Evolutionary conservation across 2,329 filamentous ascomycete genomes (phyloP).

Genomic region (Coniochaeta ligniaria): DNA sequence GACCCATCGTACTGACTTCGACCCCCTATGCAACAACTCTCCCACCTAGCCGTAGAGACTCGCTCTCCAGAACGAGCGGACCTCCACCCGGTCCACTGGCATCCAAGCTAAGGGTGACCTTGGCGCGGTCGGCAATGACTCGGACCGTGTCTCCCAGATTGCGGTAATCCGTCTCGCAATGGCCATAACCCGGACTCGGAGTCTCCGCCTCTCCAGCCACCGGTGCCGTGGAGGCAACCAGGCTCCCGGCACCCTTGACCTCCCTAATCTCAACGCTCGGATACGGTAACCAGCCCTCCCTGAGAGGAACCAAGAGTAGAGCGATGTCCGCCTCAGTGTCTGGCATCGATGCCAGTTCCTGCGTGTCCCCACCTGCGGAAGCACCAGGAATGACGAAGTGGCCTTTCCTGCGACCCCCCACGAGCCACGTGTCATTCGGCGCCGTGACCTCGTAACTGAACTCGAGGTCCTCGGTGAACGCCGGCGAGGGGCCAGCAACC

Average conservation of each 20-base stretch:
- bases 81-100: constrained; percentile 58
- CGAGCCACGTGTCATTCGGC: constrained; percentile 69
- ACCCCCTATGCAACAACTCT: constrained; percentile 23
- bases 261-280: constrained; percentile 74
- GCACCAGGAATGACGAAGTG: constrained; percentile 58
- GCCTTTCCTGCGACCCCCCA: constrained; percentile 74
- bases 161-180: constrained; percentile 74
- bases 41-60: constrained; percentile 29
- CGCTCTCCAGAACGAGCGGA: constrained; percentile 59
- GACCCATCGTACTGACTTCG: not conserved
- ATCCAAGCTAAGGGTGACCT: constrained; percentile 68
- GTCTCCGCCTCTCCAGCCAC: constrained; percentile 4
- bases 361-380: constrained; percentile 7
- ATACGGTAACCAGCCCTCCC: constrained; percentile 69
- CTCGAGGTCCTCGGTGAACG: constrained; percentile 44
- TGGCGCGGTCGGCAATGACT: constrained; percentile 63
- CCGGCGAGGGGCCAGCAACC: constrained; percentile 9
- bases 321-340: constrained; percentile 52
- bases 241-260: constrained; percentile 28
- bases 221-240: constrained; percentile 8
- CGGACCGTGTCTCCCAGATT: constrained; percentile 72
- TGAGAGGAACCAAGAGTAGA: constrained; percentile 72
- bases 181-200: constrained; percentile 19
- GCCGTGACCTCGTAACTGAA: constrained; percentile 80
- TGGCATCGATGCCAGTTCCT: constrained; percentile 28